phyloP scores from a whole-genome alignment of 768 basidiomycete genomes.

The Hortiboletus flavorubellus region DNA sequence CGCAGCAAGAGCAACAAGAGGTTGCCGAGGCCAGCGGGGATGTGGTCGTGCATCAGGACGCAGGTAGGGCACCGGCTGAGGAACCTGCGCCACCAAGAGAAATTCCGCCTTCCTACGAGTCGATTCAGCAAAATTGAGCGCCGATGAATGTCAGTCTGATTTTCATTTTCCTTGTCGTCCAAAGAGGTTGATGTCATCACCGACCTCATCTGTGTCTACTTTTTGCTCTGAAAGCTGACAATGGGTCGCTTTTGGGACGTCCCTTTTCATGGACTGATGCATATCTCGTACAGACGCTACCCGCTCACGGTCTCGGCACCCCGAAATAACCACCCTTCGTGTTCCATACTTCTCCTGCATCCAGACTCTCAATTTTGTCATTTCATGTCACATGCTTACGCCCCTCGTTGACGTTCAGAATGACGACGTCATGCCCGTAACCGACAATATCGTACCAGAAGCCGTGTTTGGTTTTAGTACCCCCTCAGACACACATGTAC shows the following conservation, averaged over 20 bases:
- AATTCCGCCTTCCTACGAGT: slow-evolving; percentile 30
- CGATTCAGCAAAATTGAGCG: slow-evolving; percentile 21
- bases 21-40: slow-evolving; percentile 17
- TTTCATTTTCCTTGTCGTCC: background rate
- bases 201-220: background rate
- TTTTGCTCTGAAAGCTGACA: background rate
- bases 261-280: background rate
- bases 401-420: background rate
- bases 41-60: slow-evolving; percentile 29
- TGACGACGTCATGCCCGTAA: background rate
- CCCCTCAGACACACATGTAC: background rate
- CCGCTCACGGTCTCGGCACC: background rate
- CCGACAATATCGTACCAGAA: slow-evolving; percentile 1
- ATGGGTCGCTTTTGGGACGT: background rate
- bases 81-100: slow-evolving; percentile 20
- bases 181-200: too few relatives aligned
- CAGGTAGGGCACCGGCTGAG: slow-evolving; percentile 21
- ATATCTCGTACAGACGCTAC: slow-evolving; percentile 1
- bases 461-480: slow-evolving; percentile 3
- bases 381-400: slow-evolving; percentile 8
- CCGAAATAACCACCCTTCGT: background rate
- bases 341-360: background rate
- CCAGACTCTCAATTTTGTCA: background rate
- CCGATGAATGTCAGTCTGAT: background rate
- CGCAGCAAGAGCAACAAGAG: slow-evolving; percentile 24